Conservation (phyloP, 257 asterid genomes). For the Fraxinus quadrangulata region DNA sequence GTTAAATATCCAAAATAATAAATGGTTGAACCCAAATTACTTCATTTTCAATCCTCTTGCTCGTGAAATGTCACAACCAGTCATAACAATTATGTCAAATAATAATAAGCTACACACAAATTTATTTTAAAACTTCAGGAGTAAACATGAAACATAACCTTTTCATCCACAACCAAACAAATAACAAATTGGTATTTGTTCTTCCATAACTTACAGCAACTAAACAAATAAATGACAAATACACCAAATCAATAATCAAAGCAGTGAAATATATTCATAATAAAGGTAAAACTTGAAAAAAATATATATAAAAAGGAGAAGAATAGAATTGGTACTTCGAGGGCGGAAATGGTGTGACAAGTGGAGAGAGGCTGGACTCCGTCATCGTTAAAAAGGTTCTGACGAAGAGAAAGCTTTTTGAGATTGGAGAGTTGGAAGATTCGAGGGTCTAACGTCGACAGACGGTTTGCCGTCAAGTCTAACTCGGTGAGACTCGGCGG, state of each 20-base stretch:
- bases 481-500: conserved; percentile 65
- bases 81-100: background rate
- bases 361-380: conserved; percentile 67
- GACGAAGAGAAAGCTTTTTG: conserved; percentile 87
- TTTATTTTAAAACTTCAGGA: background rate
- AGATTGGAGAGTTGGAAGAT: conserved; percentile 70
- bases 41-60: background rate
- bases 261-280: background rate
- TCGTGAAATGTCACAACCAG: background rate
- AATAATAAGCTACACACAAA: background rate
- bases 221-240: background rate
- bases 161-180: background rate
- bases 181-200: background rate
- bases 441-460: conserved; percentile 80
- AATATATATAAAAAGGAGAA: background rate
- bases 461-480: conserved; percentile 90
- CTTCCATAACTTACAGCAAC: background rate
- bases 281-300: background rate
- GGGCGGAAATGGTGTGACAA: conserved; percentile 64
- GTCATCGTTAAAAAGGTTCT: conserved; percentile 71
- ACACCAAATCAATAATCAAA: conserved; percentile 1
- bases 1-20: background rate
- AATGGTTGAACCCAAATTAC: background rate
- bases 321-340: conserved; percentile 48
- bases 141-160: background rate